A percentile compares a stretch with the other conserved stretches of the same genome.
Evolutionary conservation across 2,329 filamentous ascomycete genomes (phyloP).

Genomic region (Nigrospora sphaerica): DNA sequence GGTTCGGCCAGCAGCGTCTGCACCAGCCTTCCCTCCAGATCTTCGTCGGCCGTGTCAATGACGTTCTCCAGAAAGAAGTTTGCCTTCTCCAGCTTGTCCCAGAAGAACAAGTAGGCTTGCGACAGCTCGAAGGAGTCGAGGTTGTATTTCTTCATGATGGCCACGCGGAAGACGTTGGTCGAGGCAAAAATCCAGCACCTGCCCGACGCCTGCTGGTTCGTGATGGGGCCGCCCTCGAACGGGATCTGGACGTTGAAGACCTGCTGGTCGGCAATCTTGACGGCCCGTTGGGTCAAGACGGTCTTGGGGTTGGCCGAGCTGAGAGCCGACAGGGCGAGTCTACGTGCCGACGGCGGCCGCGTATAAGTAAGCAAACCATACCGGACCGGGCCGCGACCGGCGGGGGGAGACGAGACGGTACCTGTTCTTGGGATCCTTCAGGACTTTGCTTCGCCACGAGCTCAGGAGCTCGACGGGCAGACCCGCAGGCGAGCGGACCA

Average conservation of each 20-base stretch:
- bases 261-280: conserved; percentile 64
- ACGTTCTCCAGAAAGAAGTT: conserved; percentile 87
- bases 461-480: conserved; percentile 45
- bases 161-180: conserved; percentile 87
- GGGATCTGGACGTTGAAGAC: conserved; percentile 80
- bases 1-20: conserved; percentile 62
- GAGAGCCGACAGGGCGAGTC: conserved; percentile 69
- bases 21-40: conserved; percentile 66
- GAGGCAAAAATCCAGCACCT: conserved; percentile 89
- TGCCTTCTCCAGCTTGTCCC: conserved; percentile 87
- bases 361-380: background rate
- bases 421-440: conserved; percentile 61
- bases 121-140: conserved; percentile 78
- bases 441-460: conserved; percentile 54
- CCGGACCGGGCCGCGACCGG: background rate
- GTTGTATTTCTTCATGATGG: conserved; percentile 76
- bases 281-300: conserved; percentile 57
- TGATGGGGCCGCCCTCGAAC: conserved; percentile 74
- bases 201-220: conserved; percentile 75
- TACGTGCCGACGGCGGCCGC: conserved; percentile 18
- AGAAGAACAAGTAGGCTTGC: conserved; percentile 84
- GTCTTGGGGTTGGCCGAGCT: conserved; percentile 58
- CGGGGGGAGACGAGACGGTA: conserved; percentile 14
- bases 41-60: conserved; percentile 63
- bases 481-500: conserved; percentile 27